Conservation (phyloP, 495 filamentous ascomycete species). For the Aspergillus conjunctus region DNA sequence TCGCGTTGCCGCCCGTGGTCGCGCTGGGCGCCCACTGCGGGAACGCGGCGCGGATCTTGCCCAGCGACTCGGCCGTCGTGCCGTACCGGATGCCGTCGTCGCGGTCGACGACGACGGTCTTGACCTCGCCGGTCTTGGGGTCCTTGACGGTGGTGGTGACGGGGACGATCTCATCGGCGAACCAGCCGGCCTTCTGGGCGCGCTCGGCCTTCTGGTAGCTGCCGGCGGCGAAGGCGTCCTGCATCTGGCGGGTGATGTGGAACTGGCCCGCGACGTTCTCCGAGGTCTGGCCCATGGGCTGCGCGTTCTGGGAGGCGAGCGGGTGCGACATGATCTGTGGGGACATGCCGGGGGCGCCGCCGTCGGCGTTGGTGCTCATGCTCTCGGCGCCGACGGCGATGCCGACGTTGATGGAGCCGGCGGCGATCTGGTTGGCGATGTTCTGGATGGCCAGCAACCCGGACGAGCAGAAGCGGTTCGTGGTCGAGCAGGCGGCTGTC, state of each 20-base stretch:
- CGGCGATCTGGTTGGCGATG: slow-evolving; percentile 83
- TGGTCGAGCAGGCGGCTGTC: slow-evolving; percentile 71
- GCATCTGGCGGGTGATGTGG: slow-evolving; percentile 69
- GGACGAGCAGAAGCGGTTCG: slow-evolving; percentile 96
- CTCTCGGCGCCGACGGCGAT: slow-evolving; percentile 86
- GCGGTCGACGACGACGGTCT: slow-evolving; percentile 73
- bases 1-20: slow-evolving; percentile 89
- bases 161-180: slow-evolving; percentile 89
- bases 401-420: slow-evolving; percentile 82
- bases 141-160: slow-evolving; percentile 80
- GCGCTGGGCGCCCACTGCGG: slow-evolving; percentile 81
- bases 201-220: slow-evolving; percentile 82
- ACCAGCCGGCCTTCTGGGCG: slow-evolving; percentile 90
- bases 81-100: slow-evolving; percentile 92
- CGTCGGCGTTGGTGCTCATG: slow-evolving; percentile 77
- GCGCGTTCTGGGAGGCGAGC: slow-evolving; percentile 78
- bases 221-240: slow-evolving; percentile 82
- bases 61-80: slow-evolving; percentile 77
- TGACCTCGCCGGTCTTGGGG: slow-evolving; percentile 73
- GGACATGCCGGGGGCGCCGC: slow-evolving; percentile 72
- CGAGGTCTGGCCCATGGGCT: slow-evolving; percentile 94
- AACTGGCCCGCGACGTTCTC: slow-evolving; percentile 94
- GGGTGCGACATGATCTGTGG: slow-evolving; percentile 68
- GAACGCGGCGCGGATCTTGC: slow-evolving; percentile 88
- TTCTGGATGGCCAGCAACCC: slow-evolving; percentile 91